These are phyloP conservation scores for Boletus huronensis DNA, from an alignment of 768 basidiomycete species.

Conservation along the genomic window DNA sequence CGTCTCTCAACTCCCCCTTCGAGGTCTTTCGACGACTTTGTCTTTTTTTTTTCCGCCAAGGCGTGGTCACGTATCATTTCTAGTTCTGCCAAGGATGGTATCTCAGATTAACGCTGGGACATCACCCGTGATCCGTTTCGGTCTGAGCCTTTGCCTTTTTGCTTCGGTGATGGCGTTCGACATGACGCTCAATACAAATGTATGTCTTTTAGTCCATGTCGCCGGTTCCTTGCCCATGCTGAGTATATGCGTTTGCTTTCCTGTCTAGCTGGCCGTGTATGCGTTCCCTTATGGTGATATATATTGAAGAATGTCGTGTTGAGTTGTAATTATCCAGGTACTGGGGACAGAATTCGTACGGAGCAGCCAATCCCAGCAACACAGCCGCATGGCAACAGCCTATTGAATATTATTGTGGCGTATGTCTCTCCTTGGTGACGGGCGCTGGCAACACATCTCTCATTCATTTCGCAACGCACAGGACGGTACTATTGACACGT, in stretches of 20 bases:
- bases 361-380: slow-evolving; percentile 25
- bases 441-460: background rate
- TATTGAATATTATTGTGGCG: slow-evolving; percentile 32
- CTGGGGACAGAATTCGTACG: slow-evolving; percentile 38
- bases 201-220: slow-evolving; percentile 7
- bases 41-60: background rate
- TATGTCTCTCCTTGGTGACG: slow-evolving; percentile 2
- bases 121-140: slow-evolving; percentile 11
- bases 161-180: slow-evolving; percentile 23
- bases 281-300: background rate
- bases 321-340: slow-evolving; percentile 17
- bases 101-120: slow-evolving; percentile 1
- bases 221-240: background rate
- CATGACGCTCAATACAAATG: slow-evolving; percentile 25
- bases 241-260: background rate
- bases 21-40: background rate
- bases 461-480: slow-evolving; percentile 16
- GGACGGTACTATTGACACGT: slow-evolving; percentile 55
- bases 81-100: slow-evolving; percentile 3
- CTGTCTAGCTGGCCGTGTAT: slow-evolving; percentile 26
- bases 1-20: background rate
- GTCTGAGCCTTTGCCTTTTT: slow-evolving; percentile 8
- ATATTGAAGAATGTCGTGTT: background rate
- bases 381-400: slow-evolving; percentile 29
- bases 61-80: background rate